Evolutionary conservation across 345 rosid genomes (phyloP).

Genomic region (Anastatica hierochuntica): DNA sequence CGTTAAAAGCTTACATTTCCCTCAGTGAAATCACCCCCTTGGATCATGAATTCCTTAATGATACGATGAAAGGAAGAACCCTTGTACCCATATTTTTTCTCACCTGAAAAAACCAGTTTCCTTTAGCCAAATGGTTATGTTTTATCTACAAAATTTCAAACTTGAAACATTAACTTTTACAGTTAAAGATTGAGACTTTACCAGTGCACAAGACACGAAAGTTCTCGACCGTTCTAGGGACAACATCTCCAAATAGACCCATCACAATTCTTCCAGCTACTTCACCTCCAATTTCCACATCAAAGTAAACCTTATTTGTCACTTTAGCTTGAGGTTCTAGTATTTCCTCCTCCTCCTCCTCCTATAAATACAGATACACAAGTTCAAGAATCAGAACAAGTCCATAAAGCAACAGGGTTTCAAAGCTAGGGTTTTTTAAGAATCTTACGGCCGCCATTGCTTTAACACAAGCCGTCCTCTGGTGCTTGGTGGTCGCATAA

Average conservation of each 20-base stretch:
- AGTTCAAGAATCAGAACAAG: constrained; percentile 7
- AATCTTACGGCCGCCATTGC: constrained; percentile 44
- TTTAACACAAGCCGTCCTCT: constrained; percentile 38
- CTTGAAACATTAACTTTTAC: too few relatives aligned
- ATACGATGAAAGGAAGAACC: constrained; percentile 87
- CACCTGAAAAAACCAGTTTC: constrained; percentile 40
- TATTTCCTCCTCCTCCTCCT: constrained; percentile 42
- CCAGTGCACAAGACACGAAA: constrained; percentile 85
- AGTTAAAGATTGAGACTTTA: constrained; percentile 9
- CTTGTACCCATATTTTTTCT: constrained; percentile 75
- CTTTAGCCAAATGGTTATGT: neutral
- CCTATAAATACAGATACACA: neutral
- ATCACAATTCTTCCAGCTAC: constrained; percentile 67
- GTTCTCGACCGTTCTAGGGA: constrained; percentile 79
- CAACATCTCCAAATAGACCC: constrained; percentile 77
- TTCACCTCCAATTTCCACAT: constrained; percentile 80
- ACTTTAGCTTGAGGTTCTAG: constrained; percentile 55
- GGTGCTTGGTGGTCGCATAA: constrained; percentile 24
- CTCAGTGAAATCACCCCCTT: constrained; percentile 84
- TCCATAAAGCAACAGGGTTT: too few relatives aligned
- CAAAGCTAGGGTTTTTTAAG: too few relatives aligned
- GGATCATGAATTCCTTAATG: constrained; percentile 91
- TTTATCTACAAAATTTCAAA: too few relatives aligned
- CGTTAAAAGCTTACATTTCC: constrained; percentile 46
- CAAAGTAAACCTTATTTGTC: constrained; percentile 75